These are phyloP conservation scores for Pontederia paniculata DNA, from an alignment of 176 grass and related monocot species.

Conservation along the genomic window DNA sequence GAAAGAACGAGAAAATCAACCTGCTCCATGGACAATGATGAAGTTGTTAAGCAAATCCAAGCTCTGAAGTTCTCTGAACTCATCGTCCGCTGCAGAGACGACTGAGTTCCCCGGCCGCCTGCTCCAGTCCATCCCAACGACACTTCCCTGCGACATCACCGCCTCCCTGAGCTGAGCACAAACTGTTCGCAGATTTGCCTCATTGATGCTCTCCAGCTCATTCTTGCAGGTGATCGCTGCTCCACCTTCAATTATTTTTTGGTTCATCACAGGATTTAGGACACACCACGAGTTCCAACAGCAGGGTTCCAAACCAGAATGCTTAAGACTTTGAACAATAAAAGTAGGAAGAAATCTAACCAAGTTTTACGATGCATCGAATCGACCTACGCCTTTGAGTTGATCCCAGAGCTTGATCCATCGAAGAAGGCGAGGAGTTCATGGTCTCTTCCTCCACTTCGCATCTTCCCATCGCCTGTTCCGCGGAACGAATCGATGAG, in stretches of 20 bases:
- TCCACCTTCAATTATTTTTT: constrained; percentile 40
- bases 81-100: constrained; percentile 27
- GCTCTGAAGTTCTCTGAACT: constrained; percentile 13
- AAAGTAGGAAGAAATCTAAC: constrained; percentile 12
- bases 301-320: constrained; percentile 7
- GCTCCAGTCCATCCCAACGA: constrained; percentile 75
- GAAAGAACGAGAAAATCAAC: constrained; percentile 15
- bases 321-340: background rate
- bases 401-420: background rate
- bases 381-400: constrained; percentile 9
- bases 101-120: constrained; percentile 31
- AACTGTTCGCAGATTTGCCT: constrained; percentile 39
- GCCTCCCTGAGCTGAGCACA: constrained; percentile 68
- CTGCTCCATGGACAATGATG: constrained; percentile 79
- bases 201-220: constrained; percentile 69
- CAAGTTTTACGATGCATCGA: constrained; percentile 83
- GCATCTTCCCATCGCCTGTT: no score
- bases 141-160: constrained; percentile 32
- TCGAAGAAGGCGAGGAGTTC: background rate
- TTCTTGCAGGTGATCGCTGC: constrained; percentile 93
- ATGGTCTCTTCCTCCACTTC: background rate
- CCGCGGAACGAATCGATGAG: no score
- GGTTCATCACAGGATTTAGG: background rate
- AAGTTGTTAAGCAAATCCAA: constrained; percentile 56
- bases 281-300: background rate